phyloP scores from a whole-genome alignment of 768 basidiomycete species.

The Russula olivacea region DNA sequence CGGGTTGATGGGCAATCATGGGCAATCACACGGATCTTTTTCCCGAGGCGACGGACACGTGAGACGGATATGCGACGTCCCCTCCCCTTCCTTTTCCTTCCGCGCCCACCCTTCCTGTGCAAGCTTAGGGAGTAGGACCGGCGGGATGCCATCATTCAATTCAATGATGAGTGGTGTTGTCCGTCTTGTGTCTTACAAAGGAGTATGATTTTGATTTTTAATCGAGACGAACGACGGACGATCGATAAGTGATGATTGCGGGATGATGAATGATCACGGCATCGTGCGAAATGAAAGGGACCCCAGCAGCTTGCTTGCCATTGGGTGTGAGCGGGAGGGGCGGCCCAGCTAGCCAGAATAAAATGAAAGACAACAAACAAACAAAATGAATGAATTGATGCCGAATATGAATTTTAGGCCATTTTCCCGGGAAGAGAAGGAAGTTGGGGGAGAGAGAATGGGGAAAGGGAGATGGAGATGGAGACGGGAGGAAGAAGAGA shows the following conservation, averaged over 20 bases:
- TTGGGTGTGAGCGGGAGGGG: too few relatives aligned
- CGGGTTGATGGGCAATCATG: background rate
- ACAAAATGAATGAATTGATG: background rate
- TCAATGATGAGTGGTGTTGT: background rate
- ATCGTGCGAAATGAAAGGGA: too few relatives aligned
- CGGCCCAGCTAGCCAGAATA: too few relatives aligned
- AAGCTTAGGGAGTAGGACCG: background rate
- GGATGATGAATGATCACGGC: too few relatives aligned
- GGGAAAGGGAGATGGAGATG: background rate
- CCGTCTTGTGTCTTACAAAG: too few relatives aligned
- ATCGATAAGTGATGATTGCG: too few relatives aligned
- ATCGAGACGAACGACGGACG: too few relatives aligned
- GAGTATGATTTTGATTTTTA: too few relatives aligned
- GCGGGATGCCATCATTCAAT: background rate
- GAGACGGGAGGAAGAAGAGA: background rate
- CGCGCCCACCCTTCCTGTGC: too few relatives aligned
- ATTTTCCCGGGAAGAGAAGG: background rate
- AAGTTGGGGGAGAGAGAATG: background rate
- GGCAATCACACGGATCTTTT: background rate
- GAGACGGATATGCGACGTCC: background rate
- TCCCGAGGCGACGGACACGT: background rate
- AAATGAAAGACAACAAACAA: too few relatives aligned
- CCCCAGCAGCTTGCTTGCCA: too few relatives aligned
- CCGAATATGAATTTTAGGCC: constrained; percentile 9
- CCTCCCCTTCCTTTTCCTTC: background rate